These are phyloP conservation scores for Aspergillus sojae DNA, from an alignment of 2,329 filamentous ascomycete genomes.

Conservation along the genomic window DNA sequence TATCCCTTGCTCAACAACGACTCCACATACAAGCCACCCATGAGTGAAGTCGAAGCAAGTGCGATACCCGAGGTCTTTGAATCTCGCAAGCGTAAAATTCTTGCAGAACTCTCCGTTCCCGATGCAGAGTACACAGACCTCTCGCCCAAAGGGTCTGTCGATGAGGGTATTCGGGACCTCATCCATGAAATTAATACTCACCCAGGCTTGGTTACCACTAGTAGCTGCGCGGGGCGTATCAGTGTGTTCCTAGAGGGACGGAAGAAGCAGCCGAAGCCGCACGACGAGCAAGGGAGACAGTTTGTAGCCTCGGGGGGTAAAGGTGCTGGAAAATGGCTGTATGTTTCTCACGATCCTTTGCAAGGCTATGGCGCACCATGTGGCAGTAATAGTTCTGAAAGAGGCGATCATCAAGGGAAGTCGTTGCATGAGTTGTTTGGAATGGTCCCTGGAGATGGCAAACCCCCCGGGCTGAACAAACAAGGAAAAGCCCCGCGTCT, in stretches of 20 bases:
- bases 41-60: conserved; percentile 8
- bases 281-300: conserved; percentile 26
- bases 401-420: conserved; percentile 24
- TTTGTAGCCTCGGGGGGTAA: conserved; percentile 76
- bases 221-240: conserved; percentile 85
- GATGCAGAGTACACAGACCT: conserved; percentile 75
- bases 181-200: conserved; percentile 76
- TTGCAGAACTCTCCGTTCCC: conserved; percentile 69
- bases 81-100: conserved; percentile 71
- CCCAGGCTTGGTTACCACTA: conserved; percentile 82
- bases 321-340: conserved; percentile 82
- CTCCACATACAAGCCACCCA: neutral
- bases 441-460: conserved; percentile 39
- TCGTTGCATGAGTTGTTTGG: conserved; percentile 46
- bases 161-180: conserved; percentile 74
- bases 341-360: conserved; percentile 80
- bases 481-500: conserved; percentile 52
- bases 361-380: conserved; percentile 10
- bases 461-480: conserved; percentile 34
- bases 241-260: conserved; percentile 85
- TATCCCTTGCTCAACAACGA: neutral
- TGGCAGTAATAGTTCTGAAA: conserved; percentile 13
- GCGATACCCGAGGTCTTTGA: conserved; percentile 49
- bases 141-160: conserved; percentile 86
- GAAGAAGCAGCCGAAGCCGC: conserved; percentile 42